These are phyloP conservation scores for Penicillium macrosclerotiorum DNA, from an alignment of 495 filamentous ascomycete species.

Conservation along the genomic window DNA sequence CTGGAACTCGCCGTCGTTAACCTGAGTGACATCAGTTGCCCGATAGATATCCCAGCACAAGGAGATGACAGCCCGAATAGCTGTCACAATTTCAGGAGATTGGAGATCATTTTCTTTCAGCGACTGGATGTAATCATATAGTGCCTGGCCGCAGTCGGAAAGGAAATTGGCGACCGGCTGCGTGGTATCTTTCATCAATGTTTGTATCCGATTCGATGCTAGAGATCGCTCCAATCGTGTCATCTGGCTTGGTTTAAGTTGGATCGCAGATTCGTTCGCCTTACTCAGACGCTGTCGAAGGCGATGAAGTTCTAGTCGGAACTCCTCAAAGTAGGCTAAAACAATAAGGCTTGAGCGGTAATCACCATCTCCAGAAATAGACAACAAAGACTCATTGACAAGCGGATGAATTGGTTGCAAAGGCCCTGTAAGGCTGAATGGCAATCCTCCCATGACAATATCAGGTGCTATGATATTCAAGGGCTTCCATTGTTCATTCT, in stretches of 20 bases:
- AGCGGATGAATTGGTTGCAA: constrained; percentile 44
- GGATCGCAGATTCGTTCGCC: constrained; percentile 36
- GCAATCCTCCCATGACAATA: constrained; percentile 25
- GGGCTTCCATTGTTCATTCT: constrained; percentile 40
- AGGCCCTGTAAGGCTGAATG: constrained; percentile 29
- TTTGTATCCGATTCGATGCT: constrained; percentile 53
- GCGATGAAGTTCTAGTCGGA: constrained; percentile 37
- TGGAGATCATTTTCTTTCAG: constrained; percentile 29
- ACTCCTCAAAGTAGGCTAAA: constrained; percentile 40
- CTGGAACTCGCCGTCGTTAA: constrained; percentile 56
- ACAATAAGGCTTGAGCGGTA: constrained; percentile 25
- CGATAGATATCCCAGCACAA: constrained; percentile 59
- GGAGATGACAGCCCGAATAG: constrained; percentile 46
- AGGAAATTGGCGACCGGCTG: constrained; percentile 48
- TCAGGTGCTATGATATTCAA: constrained; percentile 24
- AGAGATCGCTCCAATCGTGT: constrained; percentile 69
- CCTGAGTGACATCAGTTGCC: constrained; percentile 38
- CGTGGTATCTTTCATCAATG: constrained; percentile 65
- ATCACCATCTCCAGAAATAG: constrained; percentile 24
- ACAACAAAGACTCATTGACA: constrained; percentile 42
- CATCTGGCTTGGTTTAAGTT: constrained; percentile 58
- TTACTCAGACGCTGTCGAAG: constrained; percentile 33
- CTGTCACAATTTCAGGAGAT: constrained; percentile 24
- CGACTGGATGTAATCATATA: constrained; percentile 40
- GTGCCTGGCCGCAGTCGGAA: constrained; percentile 38